These are phyloP conservation scores for Clitopilus passeckerianus DNA, from an alignment of 768 basidiomycete species.

Conservation along the genomic window DNA sequence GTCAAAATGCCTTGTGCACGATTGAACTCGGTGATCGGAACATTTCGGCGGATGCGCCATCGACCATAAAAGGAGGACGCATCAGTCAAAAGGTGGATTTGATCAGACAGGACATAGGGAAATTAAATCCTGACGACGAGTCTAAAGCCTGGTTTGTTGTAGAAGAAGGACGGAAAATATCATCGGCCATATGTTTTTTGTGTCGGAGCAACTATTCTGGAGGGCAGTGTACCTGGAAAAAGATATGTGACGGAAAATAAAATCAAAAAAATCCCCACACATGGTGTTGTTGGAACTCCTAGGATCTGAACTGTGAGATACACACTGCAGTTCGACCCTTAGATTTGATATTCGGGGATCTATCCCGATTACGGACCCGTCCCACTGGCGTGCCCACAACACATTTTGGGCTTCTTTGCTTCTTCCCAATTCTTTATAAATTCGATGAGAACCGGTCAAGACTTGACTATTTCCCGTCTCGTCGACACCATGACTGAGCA, in stretches of 20 bases:
- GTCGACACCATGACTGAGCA: slow-evolving; percentile 45
- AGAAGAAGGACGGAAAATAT: not conserved
- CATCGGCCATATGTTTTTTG: not conserved
- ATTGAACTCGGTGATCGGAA: slow-evolving; percentile 27
- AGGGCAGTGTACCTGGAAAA: slow-evolving; percentile 29
- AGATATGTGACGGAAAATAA: slow-evolving; percentile 34
- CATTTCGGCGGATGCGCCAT: slow-evolving; percentile 23
- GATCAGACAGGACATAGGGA: slow-evolving; percentile 2
- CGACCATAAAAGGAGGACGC: slow-evolving; percentile 17
- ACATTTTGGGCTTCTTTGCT: slow-evolving; percentile 34
- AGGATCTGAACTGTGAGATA: slow-evolving; percentile 33
- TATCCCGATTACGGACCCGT: slow-evolving; percentile 40
- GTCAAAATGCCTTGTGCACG: not conserved
- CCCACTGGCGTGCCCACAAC: slow-evolving; percentile 30
- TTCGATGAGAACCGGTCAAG: slow-evolving; percentile 38
- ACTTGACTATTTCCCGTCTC: slow-evolving; percentile 29
- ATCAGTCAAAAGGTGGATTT: slow-evolving; percentile 9
- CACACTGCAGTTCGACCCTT: slow-evolving; percentile 57
- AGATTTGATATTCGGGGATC: slow-evolving; percentile 69
- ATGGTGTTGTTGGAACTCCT: slow-evolving; percentile 33
- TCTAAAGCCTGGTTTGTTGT: not conserved
- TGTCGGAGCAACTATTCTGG: slow-evolving; percentile 21
- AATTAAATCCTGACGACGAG: not conserved
- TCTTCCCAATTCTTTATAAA: slow-evolving; percentile 45
- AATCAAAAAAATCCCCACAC: slow-evolving; percentile 34